Conservation (phyloP, 2,329 filamentous ascomycete genomes). For the Hypoxylon sp. region DNA sequence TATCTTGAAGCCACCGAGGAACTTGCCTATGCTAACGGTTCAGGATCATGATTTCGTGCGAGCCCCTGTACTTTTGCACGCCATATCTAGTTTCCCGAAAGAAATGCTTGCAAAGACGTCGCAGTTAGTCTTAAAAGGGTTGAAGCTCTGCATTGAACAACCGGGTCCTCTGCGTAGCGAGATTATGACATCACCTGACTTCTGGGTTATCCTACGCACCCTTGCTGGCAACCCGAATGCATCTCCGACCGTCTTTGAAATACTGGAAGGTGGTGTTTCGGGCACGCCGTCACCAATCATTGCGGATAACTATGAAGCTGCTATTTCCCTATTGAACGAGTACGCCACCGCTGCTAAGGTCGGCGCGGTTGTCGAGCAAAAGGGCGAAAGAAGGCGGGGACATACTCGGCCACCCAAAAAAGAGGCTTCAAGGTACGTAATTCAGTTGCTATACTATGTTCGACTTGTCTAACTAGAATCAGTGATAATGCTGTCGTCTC, state of each 20-base stretch:
- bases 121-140: slow-evolving; percentile 80
- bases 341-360: slow-evolving; percentile 88
- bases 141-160: slow-evolving; percentile 84
- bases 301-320: slow-evolving; percentile 94
- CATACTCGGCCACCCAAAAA: slow-evolving; percentile 63
- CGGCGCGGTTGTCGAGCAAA: slow-evolving; percentile 78
- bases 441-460: background rate
- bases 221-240: slow-evolving; percentile 79
- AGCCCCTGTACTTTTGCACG: slow-evolving; percentile 90
- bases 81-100: slow-evolving; percentile 88
- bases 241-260: slow-evolving; percentile 84
- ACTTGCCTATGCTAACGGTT: slow-evolving; percentile 48
- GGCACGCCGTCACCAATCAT: slow-evolving; percentile 86
- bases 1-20: background rate
- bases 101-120: slow-evolving; percentile 83
- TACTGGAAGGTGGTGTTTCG: slow-evolving; percentile 83
- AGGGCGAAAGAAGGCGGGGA: slow-evolving; percentile 67
- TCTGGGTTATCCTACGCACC: slow-evolving; percentile 90
- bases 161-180: slow-evolving; percentile 86
- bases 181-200: slow-evolving; percentile 95
- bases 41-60: slow-evolving; percentile 92
- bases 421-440: slow-evolving; percentile 69
- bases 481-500: slow-evolving; percentile 80
- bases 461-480: slow-evolving; percentile 37
- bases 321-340: slow-evolving; percentile 86